Evolutionary conservation across 208 protist species (phyloP).

Genomic region (Leishmania tropica): DNA sequence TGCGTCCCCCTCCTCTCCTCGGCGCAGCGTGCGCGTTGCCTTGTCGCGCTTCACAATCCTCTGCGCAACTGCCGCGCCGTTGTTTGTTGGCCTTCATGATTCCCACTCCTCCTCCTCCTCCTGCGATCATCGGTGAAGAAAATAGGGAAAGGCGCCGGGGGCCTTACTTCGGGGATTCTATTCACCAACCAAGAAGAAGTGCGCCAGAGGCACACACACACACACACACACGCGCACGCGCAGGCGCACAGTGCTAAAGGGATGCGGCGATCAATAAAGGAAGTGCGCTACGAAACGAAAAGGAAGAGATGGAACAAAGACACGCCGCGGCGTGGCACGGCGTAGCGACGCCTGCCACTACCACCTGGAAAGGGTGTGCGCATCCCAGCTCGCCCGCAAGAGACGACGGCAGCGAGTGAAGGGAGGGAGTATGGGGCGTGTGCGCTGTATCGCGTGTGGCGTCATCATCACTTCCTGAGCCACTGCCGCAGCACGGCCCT

Average conservation of each 20-base stretch:
- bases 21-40: background rate
- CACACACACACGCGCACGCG: too few species aligned
- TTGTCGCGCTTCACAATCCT: background rate
- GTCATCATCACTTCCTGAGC: background rate
- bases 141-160: too few species aligned
- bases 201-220: too few species aligned
- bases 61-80: too few species aligned
- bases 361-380: background rate
- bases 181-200: too few species aligned
- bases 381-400: background rate
- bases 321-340: background rate
- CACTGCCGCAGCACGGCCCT: too few species aligned
- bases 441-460: background rate
- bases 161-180: too few species aligned
- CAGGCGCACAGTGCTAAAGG: too few species aligned
- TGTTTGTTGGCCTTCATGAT: too few species aligned
- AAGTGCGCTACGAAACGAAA: background rate
- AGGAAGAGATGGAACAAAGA: background rate
- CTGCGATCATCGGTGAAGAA: too few species aligned
- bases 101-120: too few species aligned
- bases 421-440: background rate
- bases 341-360: background rate
- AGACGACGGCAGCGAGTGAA: background rate
- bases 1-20: background rate
- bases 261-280: too few species aligned